Base-by-base conservation (phyloP, 371 early-diverging fungal species). In the Lichtheimia ramosa region DNA sequence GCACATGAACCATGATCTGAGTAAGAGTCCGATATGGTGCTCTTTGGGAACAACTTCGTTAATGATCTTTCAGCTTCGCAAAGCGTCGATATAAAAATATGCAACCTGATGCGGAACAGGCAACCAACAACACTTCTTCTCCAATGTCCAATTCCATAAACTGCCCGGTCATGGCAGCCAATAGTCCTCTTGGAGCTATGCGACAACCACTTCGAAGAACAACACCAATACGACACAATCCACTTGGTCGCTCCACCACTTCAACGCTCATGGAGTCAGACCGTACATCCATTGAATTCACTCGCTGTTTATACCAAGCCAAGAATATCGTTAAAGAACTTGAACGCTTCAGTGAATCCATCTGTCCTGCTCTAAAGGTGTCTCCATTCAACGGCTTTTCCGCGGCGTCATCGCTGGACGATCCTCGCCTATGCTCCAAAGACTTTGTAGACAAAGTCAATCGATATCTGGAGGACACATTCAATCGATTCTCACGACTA, bases 301-400 rank as follows among this genome's bases (percentile, higher is more conserved):
- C 70, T 49, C 75, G 79, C 2, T 78, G 79, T 48, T 54, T 78
- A 24, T 69, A 78, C 39, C 79, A 78, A 62, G 70, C 74, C n/a
- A 78, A 78, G 52, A 53, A 66, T 12, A 73, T 78, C 23, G 79
- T 78, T 21, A 66, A 73, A 50, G 73, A 75, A 15, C 51, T 78
- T 1, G 59, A 66, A 43, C 43, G 62, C 0, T 78, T 78, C 46
- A 75, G 79, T 43, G 58, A 64, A 18, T 68, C 71, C 27, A 62
- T 75, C 20, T 73, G 60, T 23, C 71, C 70, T 10, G 59, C 69
- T 0, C 34, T 73, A 2, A 51, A 56, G 3, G 49, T 62, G 49
- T 66, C 63, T 28, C 64, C 69, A 15, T 62, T 49, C 24, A 59
- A 55, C 15, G 61, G 54, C 2, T 34, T 52, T 25, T 56, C 51